Base-by-base conservation (phyloP, 2,329 filamentous ascomycete species). In the Ilyonectria mors-panacis region DNA sequence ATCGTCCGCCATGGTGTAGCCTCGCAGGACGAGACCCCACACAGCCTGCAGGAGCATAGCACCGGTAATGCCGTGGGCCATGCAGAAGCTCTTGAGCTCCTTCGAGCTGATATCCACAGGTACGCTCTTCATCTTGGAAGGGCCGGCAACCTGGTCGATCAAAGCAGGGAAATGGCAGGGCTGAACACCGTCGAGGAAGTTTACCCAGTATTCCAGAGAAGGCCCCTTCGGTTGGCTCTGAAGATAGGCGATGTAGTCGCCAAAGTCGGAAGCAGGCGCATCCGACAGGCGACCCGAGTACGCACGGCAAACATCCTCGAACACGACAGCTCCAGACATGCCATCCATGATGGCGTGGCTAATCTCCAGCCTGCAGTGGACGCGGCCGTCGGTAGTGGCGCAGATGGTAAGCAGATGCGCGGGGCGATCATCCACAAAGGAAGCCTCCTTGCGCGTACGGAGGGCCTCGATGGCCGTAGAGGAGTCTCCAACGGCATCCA, bases 271-370 rank as follows among this genome's bases (percentile, higher is more conserved):
- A 9, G 19, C 19, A 7, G 48, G 39, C 13, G 59, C 17, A 9
- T 37, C n/a, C 8, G 59, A 35, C 50, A 62, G 23, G 28, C 48
- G 59, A 13, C 50, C 50, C 6, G 59, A 62, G 39, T 62, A 62
- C 19, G 59, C 59, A 55, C 48, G 48, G 21, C 59, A 62, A 48
- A 62, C 44, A 26, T 62, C 59, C 42, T 62, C 50, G 15, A 62
- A 62, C 21, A 47, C 50, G 13, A 45, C 35, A 37, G n/a, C 71
- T 72, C 73, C 74, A 72, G 59, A 62, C 48, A 62, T 62, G 3
- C 74, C 75, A 47, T 77, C 74, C 10, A 69, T 70, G 4, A 76
- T 66, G 5, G 72, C 69, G 39, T 75, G 73, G 48, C 75, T 73
- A 56, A 73, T 69, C 10, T 69, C 66, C 21, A 72, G 45, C 3